Base-by-base conservation (phyloP, 2,329 filamentous ascomycete genomes). In the Ceratocystis smalleyi region DNA sequence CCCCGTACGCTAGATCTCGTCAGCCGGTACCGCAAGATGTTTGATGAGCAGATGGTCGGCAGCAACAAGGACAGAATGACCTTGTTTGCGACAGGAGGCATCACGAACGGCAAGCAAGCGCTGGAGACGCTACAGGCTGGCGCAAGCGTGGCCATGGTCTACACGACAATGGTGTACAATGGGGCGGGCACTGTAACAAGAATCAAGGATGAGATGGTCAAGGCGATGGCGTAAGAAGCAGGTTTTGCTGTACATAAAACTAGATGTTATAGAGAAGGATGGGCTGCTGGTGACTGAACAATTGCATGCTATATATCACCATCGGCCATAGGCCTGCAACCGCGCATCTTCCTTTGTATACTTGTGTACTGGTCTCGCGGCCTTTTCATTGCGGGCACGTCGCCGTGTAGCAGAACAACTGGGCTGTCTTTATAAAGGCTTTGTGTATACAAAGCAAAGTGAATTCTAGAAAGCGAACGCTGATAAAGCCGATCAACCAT, bases 21-120 rank as follows among this genome's bases (percentile, higher is more conserved):
- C 0, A 84, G 81, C 66, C 83, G 85, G 68, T 99, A 97, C 75
- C 82, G 91, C 64, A 79, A 79, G 69, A 77, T 85, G 71, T 77
- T 92, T 40, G 85, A 88, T 68, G 73, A 76, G 63, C 70, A 72
- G 19, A 70, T 71, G 49, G 69, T 68, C n/a, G 67, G 70, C 2
- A 70, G 68, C 4, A 71, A 72, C 17, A 71, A 73, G 35, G 67
- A 77, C 66, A 80, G 80, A 59, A 96, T 96, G 75, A 85, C 91
- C 62, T 87, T 99, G 67, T 97, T 97, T 72, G 92, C 92, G 0
- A 94, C 90, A 0, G 94, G 94, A 0, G 94, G 94, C 19, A 92
- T 99, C 71, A 94, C 88, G 1, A 92, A 87, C 68, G 94, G 94
- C 3, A 81, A 87, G 68, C 87, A 97, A 75, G 95, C 90, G 7